phyloP scores from a whole-genome alignment of 1,139 yeast species.

The Citeromyces hawaiiensis region DNA sequence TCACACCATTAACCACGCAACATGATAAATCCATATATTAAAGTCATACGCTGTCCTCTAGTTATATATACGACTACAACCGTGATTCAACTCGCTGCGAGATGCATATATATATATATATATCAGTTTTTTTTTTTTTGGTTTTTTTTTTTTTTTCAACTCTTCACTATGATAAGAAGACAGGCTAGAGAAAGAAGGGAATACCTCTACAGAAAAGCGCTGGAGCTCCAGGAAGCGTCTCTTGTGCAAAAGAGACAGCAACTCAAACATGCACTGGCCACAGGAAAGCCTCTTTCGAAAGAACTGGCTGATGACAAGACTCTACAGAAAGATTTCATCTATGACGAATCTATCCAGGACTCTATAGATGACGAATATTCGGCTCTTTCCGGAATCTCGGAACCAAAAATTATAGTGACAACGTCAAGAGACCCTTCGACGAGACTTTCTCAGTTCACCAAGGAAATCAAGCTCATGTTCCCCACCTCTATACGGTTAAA shows the following conservation, averaged over 20 bases:
- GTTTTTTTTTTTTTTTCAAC: not conserved
- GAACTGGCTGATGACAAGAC: constrained; percentile 82
- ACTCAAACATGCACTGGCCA: constrained; percentile 76
- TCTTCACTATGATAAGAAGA: constrained; percentile 48
- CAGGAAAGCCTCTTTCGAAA: constrained; percentile 82
- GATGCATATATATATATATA: too few species aligned
- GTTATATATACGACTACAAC: too few species aligned
- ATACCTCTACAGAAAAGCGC: constrained; percentile 76
- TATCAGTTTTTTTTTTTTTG: not conserved
- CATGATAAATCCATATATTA: too few species aligned
- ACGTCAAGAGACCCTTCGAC: constrained; percentile 89
- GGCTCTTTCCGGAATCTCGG: constrained; percentile 75
- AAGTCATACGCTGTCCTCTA: too few species aligned
- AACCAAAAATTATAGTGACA: constrained; percentile 88
- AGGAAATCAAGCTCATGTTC: constrained; percentile 78
- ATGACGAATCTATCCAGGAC: constrained; percentile 65
- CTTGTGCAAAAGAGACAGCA: constrained; percentile 79
- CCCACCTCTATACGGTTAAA: constrained; percentile 85
- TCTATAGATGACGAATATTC: constrained; percentile 81
- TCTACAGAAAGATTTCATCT: constrained; percentile 69
- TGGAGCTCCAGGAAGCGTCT: constrained; percentile 81
- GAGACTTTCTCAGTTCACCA: constrained; percentile 77
- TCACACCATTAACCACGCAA: too few species aligned
- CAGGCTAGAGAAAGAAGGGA: constrained; percentile 95
- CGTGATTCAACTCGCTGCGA: too few species aligned